Base-by-base conservation (phyloP, 345 rosid species). In the Gossypium raimondii region DNA sequence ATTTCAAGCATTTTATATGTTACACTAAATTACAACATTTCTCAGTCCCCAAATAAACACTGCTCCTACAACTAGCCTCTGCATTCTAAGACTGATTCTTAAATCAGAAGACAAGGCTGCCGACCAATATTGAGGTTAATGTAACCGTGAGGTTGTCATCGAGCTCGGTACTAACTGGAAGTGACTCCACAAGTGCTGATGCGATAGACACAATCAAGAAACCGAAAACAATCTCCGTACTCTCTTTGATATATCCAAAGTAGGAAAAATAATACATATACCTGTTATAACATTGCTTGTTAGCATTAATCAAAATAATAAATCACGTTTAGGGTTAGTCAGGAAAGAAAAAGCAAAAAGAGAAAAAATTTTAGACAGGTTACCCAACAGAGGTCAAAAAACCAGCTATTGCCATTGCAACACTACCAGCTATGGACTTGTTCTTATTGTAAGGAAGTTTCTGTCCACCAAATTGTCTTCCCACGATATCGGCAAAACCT, bases 401-500 rank as follows among this genome's bases (percentile, higher is more conserved):
- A 43, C 99, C 98, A 52, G 93, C 83, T 7, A 73, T 60, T 48
- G 84, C 88, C 97, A 95, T 89, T n/a, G 94, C 96, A 63, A 89
- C 73, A 75, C 96, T 95, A 68, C 99, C 99, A 1, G 90, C 96
- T 48, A 85, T 22, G 4, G 99, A 89, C 80, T 95, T 95, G 82
- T 88, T 81, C 64, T 53, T 84, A 88, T 95, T 95, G 86, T 95
- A 87, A 50, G 96, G 89, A 55, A 93, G 82, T 87, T 90, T 95
- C 81, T 65, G 81, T 53, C 11, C 78, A 77, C 98, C 98, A 24
- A 87, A 77, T 65, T 86, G 83, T 74, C 97, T 89, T 67, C 99
- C 99, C 11, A 95, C 86, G 9, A 93, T 77, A 75, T 95, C 99
- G 38, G 99, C 99, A 50, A 95, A 62, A n/a, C 99, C 98, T 95